Base-by-base conservation (phyloP, 352 stramenopile species). In the Phytopythium chamaehyphon region DNA sequence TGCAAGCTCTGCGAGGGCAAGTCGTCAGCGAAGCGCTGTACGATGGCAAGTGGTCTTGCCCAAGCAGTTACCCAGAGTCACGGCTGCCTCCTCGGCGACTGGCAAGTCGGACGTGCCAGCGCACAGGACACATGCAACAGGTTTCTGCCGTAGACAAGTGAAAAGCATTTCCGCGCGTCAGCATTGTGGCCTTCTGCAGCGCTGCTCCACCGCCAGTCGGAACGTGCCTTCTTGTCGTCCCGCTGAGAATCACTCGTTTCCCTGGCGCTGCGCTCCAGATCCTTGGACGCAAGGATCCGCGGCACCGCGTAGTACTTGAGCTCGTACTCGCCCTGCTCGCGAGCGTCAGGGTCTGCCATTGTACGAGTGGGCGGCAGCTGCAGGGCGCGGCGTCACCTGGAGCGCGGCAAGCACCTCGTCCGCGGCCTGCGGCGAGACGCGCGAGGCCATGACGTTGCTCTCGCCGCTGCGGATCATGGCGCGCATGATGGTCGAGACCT, bases 31-130 rank as follows among this genome's bases (percentile, higher is more conserved):
- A 11, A 38, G 14, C 5, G n/a, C 28, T 7, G n/a, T n/a, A n/a
- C n/a, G n/a, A n/a, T n/a, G n/a, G n/a, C n/a, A n/a, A n/a, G n/a
- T n/a, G n/a, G n/a, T n/a, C n/a, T n/a, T n/a, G n/a, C n/a, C n/a
- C n/a, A n/a, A 1, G 9, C 14, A 11, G 38, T 35, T 53, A 93
- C 84, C 77, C 21, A 98, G 73, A 10, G 93, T 96, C 22, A 98
- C 68, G 33, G 90, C 95, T 12, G 93, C 95, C 87, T 99, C 96
- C 73, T 99, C 96, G 2, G 94, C 95, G 9, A 98, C 86, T 6
- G 91, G 76, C 16, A 99, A 68, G 59, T 99, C 96, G 0, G 96
- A 98, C 10, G 95, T 99, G 2, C 96, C 96, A 1, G 95, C 96
- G 33, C 90, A 98, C 26, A 98, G 76, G 1, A 99, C 90, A 49